Evolutionary conservation across 306 rosid genomes (phyloP).

Genomic region (Nissolia schottii): DNA sequence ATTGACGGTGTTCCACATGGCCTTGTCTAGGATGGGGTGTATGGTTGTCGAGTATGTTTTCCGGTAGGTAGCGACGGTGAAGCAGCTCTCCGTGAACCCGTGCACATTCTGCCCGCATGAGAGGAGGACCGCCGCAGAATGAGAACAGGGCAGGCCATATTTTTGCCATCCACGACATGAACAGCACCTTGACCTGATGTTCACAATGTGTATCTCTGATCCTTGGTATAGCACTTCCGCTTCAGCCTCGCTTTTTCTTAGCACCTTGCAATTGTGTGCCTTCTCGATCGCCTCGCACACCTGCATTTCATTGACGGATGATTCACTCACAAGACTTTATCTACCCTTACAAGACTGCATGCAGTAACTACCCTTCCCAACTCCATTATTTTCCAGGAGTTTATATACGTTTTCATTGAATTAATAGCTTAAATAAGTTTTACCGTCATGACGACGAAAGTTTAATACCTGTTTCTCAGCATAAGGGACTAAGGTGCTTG

Average conservation of each 20-base stretch:
- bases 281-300: conserved; percentile 60
- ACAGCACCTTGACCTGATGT: conserved; percentile 63
- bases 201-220: conserved; percentile 43
- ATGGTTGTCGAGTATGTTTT: conserved; percentile 72
- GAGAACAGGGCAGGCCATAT: conserved; percentile 73
- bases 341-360: too few species aligned
- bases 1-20: conserved; percentile 44
- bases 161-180: conserved; percentile 71
- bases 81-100: conserved; percentile 70
- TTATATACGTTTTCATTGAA: too few species aligned
- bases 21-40: conserved; percentile 72
- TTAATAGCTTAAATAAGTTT: too few species aligned
- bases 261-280: conserved; percentile 57
- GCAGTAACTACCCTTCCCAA: too few species aligned
- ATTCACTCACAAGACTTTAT: too few species aligned
- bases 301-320: too few species aligned
- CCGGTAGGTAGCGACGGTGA: conserved; percentile 68
- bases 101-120: conserved; percentile 77
- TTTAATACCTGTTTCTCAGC: too few species aligned
- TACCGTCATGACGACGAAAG: too few species aligned
- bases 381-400: too few species aligned
- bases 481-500: conserved; percentile 58
- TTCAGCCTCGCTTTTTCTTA: conserved; percentile 68
- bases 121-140: conserved; percentile 68
- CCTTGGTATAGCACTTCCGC: conserved; percentile 53